Percentiles rank a stretch among this genome's conserved stretches.
These are phyloP conservation scores for Dictyostelium gargantuum DNA, from an alignment of 208 protist genomes.

Conservation along the genomic window DNA sequence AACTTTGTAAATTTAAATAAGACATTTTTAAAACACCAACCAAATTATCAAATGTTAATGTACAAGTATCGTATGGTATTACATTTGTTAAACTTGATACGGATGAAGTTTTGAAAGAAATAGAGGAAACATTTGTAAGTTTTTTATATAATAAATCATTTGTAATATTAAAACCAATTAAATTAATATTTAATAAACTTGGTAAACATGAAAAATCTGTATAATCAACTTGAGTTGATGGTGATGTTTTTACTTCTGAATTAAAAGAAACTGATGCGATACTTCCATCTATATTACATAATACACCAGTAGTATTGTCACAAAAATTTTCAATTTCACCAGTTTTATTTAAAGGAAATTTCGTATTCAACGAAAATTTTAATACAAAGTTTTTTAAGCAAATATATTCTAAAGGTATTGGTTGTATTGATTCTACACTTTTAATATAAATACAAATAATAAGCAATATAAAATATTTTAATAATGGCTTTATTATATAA, in stretches of 20 bases:
- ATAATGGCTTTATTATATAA: too few relatives aligned
- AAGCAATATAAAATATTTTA: neutral
- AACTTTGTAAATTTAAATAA: too few relatives aligned
- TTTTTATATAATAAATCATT: neutral
- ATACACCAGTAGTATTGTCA: neutral
- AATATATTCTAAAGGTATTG: neutral
- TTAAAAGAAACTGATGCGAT: neutral
- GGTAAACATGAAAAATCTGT: neutral
- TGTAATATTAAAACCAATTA: neutral
- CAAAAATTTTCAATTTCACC: neutral
- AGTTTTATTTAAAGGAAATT: neutral
- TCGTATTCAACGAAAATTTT: neutral
- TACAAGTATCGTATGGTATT: neutral
- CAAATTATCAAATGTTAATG: neutral
- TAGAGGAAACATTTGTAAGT: too few relatives aligned
- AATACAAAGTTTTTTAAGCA: neutral
- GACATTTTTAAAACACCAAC: neutral
- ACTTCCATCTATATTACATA: neutral
- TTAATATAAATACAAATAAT: neutral
- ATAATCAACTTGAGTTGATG: neutral
- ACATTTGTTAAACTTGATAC: neutral
- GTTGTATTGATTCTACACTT: neutral
- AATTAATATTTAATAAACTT: neutral
- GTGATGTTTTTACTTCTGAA: neutral
- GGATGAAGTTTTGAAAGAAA: too few relatives aligned